Percentiles rank a stretch among this genome's conserved stretches.
These are phyloP conservation scores for Pseudogymnoascus sp. DNA, from an alignment of 2,329 filamentous ascomycete species.

Conservation along the genomic window DNA sequence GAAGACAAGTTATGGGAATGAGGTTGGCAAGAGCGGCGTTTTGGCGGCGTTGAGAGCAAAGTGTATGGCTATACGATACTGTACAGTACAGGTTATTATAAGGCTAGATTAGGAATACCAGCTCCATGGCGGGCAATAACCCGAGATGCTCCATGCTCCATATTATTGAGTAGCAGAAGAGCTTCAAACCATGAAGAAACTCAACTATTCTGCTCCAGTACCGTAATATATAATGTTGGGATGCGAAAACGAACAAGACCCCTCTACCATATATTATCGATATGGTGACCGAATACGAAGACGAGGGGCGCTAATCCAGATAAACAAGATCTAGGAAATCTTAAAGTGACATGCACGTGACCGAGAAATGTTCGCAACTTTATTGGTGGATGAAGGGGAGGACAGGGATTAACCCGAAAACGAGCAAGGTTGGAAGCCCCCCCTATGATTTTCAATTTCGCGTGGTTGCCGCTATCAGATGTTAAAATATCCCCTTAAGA, in stretches of 20 bases:
- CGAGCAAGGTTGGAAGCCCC: background rate
- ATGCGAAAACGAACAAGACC: background rate
- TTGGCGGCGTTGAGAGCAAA: conserved; percentile 2
- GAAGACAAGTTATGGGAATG: background rate
- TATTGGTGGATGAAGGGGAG: conserved; percentile 1
- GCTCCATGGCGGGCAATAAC: background rate
- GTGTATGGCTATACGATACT: background rate
- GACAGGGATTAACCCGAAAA: conserved; percentile 8
- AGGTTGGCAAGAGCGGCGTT: background rate
- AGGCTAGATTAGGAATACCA: conserved; percentile 1
- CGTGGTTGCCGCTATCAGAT: conserved; percentile 9
- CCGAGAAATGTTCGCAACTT: background rate
- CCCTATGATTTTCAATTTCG: conserved; percentile 9
- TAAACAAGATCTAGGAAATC: conserved; percentile 4
- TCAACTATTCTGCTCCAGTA: background rate
- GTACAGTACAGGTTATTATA: background rate
- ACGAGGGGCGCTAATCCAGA: background rate
- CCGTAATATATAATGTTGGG: background rate
- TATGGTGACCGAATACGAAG: conserved; percentile 3
- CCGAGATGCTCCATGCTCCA: background rate
- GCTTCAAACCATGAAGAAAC: background rate
- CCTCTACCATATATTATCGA: background rate
- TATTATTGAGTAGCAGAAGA: background rate
- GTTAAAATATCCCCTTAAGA: conserved; percentile 10
- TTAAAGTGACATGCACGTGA: background rate